These are phyloP conservation scores for Blumeria hordei DNA, from an alignment of 2,329 filamentous ascomycete species.

Conservation along the genomic window DNA sequence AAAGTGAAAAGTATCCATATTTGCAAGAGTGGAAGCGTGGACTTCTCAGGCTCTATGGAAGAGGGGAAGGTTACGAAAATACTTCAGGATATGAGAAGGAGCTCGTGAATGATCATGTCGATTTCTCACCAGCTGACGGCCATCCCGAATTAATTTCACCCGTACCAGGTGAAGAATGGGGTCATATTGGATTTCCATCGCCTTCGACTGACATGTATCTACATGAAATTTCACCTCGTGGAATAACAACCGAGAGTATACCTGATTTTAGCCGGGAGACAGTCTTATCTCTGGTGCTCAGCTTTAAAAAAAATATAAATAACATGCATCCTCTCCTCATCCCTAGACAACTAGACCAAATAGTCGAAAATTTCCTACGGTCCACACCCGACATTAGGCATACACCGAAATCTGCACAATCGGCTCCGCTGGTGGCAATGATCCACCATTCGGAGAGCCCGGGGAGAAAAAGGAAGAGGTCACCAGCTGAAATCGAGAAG, in stretches of 20 bases:
- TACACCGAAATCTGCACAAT: slow-evolving; percentile 9
- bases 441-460: slow-evolving; percentile 13
- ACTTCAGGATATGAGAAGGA: slow-evolving; percentile 20
- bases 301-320: slow-evolving; percentile 35
- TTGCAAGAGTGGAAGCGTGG: slow-evolving; percentile 51
- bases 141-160: slow-evolving; percentile 28
- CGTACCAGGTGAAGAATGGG: slow-evolving; percentile 29
- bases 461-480: slow-evolving; percentile 14
- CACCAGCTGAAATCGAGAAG: slow-evolving; percentile 8
- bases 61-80: slow-evolving; percentile 47
- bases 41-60: slow-evolving; percentile 49
- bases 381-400: slow-evolving; percentile 11
- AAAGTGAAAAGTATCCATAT: slow-evolving; percentile 49
- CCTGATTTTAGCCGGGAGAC: slow-evolving; percentile 27
- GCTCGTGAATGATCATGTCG: slow-evolving; percentile 17
- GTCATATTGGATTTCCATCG: slow-evolving; percentile 23
- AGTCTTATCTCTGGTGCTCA: slow-evolving; percentile 28
- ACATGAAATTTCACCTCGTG: slow-evolving; percentile 7
- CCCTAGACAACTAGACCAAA: slow-evolving; percentile 24
- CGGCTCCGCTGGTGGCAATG: slow-evolving; percentile 7
- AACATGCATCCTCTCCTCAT: slow-evolving; percentile 41
- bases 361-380: slow-evolving; percentile 13
- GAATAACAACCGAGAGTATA: slow-evolving; percentile 20
- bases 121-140: slow-evolving; percentile 22
- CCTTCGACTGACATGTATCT: slow-evolving; percentile 7